phyloP scores from a whole-genome alignment of 2,329 filamentous ascomycete species.

The Hypoxylon sp. region DNA sequence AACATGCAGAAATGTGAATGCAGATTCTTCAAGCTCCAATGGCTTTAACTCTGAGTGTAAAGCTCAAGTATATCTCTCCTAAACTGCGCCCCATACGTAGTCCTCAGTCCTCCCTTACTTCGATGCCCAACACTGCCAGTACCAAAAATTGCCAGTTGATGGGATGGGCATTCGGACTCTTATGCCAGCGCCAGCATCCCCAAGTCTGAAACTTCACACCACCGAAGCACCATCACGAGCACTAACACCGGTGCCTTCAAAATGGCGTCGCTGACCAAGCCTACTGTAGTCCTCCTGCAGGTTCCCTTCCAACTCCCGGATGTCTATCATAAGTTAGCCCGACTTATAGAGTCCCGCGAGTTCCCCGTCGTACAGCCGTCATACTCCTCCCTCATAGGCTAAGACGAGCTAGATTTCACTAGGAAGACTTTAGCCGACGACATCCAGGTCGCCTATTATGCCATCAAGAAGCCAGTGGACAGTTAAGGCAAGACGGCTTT shows the following conservation, averaged over 20 bases:
- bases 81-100: too few species aligned
- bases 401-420: slow-evolving; percentile 35
- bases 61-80: too few species aligned
- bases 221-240: not conserved
- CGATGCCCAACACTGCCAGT: too few species aligned
- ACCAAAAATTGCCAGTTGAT: too few species aligned
- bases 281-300: slow-evolving; percentile 34
- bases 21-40: too few species aligned
- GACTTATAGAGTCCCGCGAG: slow-evolving; percentile 21
- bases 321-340: slow-evolving; percentile 35
- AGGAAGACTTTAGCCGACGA: slow-evolving; percentile 30
- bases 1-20: too few species aligned
- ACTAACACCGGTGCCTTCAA: not conserved
- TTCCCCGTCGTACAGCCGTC: slow-evolving; percentile 35
- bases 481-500: slow-evolving; percentile 20
- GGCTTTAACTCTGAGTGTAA: too few species aligned
- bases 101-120: too few species aligned
- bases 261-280: slow-evolving; percentile 1
- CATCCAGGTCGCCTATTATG: slow-evolving; percentile 23
- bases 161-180: too few species aligned
- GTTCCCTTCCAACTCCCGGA: slow-evolving; percentile 44
- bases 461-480: slow-evolving; percentile 24
- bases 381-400: slow-evolving; percentile 36
- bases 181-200: too few species aligned
- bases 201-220: not conserved